Evolutionary conservation across 768 basidiomycete genomes (phyloP), one percentile per base, ranked within the genome.

Genomic region (Tephrocybe sp.): DNA sequence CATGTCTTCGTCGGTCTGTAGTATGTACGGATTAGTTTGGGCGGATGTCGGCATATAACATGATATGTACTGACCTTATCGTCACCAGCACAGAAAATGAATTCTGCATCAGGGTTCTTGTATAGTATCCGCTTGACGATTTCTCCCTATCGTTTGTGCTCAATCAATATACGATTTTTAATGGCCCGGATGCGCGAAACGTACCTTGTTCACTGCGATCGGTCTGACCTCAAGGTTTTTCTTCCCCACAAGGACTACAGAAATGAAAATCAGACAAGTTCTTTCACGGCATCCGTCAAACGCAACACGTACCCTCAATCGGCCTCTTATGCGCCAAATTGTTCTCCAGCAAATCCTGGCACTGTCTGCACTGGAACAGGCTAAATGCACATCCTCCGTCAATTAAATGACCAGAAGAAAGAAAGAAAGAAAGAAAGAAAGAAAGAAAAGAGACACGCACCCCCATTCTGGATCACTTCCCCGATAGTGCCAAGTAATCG

Each of bases 141-240:
- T 74, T 98, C 96, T 46, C 96, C 96, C 79, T 79, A 52, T 33
- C 2, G 8, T n/a, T 13, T 1, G 12, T 5, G 5, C 16, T 10
- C 14, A 26, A 19, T 39, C 17, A 38, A n/a, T 14, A 36, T 32
- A 6, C 26, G 4, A 12, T 4, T 1, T 38, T 1, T 38, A 10
- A 6, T 6, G 16, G 10, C 11, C 23, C 26, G 20, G 26, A 16
- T 40, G 14, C 10, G 11, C 19, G 11, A 33, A 19, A 36, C 49
- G 20, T 34, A 76, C 77, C 83, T 99, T 98, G 80, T 97, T 98
- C 53, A 98, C 84, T 1, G 94, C 93, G 30, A 95, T 78, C 4
- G 94, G 96, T 53, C 96, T 84, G 17, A 98, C 95, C 72, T 99
- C 96, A 39, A 99, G 76, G 67, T 98, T 98, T 84, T 98, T 98